A percentile compares a stretch with the other conserved stretches of the same genome.
Conservation (phyloP, 148 eudicot species). For the Gaultheria prostrata region DNA sequence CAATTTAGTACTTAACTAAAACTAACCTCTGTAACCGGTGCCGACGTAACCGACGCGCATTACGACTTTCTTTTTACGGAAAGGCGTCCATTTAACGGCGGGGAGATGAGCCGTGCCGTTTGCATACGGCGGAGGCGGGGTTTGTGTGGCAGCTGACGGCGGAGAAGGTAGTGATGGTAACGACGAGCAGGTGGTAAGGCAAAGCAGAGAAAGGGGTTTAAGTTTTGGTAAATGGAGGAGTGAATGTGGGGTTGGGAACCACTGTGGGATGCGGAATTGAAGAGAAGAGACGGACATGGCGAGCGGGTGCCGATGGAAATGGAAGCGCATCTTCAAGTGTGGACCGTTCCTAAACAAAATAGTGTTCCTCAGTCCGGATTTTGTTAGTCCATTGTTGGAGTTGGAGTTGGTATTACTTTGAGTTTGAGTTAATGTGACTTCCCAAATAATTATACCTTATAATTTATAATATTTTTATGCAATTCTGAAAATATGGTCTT, state of each 20-base stretch:
- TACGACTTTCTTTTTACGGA: slow-evolving; percentile 83
- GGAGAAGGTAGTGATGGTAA: not conserved
- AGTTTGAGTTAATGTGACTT: too few relatives aligned
- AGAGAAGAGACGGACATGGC: slow-evolving; percentile 21
- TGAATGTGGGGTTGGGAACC: slow-evolving; percentile 13
- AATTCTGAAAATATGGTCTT: too few relatives aligned
- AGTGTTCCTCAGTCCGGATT: too few relatives aligned
- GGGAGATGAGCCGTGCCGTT: not conserved
- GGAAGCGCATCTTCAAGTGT: not conserved
- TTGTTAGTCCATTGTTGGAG: too few relatives aligned
- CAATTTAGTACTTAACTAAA: not conserved
- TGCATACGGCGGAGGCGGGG: slow-evolving; percentile 9
- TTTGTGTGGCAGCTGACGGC: not conserved
- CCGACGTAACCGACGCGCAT: slow-evolving; percentile 98
- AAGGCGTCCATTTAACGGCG: slow-evolving; percentile 56
- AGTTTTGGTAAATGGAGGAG: slow-evolving; percentile 12
- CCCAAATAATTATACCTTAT: too few relatives aligned
- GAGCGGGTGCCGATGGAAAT: not conserved
- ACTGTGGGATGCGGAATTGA: slow-evolving; percentile 19
- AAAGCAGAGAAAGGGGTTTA: not conserved
- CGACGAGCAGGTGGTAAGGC: slow-evolving; percentile 8
- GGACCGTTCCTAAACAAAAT: too few relatives aligned
- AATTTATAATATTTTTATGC: too few relatives aligned
- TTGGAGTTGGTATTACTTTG: too few relatives aligned
- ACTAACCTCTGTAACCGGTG: slow-evolving; percentile 67